phyloP scores from a whole-genome alignment of 139 green algal species.

The Chara braunii region DNA sequence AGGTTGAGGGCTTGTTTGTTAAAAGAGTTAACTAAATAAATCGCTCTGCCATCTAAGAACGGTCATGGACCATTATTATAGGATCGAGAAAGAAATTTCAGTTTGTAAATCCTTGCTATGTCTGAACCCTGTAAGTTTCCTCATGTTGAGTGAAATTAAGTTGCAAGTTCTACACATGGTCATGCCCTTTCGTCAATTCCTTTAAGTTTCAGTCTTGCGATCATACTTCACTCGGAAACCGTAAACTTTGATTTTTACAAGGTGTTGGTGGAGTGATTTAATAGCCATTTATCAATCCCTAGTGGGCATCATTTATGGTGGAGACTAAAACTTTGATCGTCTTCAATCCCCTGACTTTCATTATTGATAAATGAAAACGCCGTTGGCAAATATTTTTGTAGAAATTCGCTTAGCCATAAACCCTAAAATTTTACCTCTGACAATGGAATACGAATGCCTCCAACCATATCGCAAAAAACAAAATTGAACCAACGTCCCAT shows the following conservation, averaged over 20 bases:
- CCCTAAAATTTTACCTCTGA: constrained; percentile 99
- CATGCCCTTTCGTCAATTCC: background rate
- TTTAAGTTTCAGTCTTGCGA: constrained; percentile 49
- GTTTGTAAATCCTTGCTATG: background rate
- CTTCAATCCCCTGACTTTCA: constrained; percentile 99
- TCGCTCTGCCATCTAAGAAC: constrained; percentile 27
- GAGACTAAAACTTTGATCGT: constrained; percentile 99
- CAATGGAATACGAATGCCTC: constrained; percentile 99
- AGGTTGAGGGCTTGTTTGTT: constrained; percentile 96
- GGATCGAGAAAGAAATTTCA: background rate
- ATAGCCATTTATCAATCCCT: constrained; percentile 90
- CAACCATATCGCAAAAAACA: constrained; percentile 99
- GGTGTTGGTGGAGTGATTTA: constrained; percentile 93
- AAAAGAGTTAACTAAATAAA: constrained; percentile 72
- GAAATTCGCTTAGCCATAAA: constrained; percentile 99
- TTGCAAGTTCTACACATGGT: too few relatives aligned
- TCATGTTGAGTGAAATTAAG: background rate
- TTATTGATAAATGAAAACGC: constrained; percentile 99
- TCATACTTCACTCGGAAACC: constrained; percentile 93
- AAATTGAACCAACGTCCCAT: constrained; percentile 96
- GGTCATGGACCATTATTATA: background rate
- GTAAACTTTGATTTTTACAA: constrained; percentile 99
- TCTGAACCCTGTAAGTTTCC: background rate
- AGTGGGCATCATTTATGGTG: constrained; percentile 99
- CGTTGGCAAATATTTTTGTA: constrained; percentile 98